Evolutionary conservation across 1,284 basidiomycete species (phyloP).

Genomic region (Marasmius tenuissimus): DNA sequence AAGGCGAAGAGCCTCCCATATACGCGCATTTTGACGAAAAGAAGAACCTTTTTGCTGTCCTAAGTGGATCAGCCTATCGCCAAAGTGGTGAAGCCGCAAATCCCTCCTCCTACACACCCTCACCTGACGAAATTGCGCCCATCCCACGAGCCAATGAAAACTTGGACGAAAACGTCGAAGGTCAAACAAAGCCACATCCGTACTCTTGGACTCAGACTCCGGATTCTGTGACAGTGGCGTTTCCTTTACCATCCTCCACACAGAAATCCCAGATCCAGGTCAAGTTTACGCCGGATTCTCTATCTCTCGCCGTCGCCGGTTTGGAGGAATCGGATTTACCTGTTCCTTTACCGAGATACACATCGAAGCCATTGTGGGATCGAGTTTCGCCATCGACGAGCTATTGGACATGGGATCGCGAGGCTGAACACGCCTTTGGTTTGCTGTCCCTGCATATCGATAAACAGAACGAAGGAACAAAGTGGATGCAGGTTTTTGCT

Average conservation of each 20-base stretch:
- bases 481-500: conserved; percentile 85
- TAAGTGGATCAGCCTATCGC: conserved; percentile 58
- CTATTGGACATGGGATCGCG: conserved; percentile 87
- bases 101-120: conserved; percentile 48
- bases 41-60: conserved; percentile 49
- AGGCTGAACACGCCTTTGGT: conserved; percentile 64
- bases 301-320: conserved; percentile 64
- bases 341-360: conserved; percentile 58
- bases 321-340: conserved; percentile 27
- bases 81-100: conserved; percentile 29
- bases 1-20: conserved; percentile 72
- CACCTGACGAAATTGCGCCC: conserved; percentile 62
- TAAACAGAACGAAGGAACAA: conserved; percentile 76
- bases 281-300: conserved; percentile 59
- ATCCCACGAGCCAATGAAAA: conserved; percentile 63
- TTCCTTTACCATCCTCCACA: conserved; percentile 76
- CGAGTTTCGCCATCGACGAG: conserved; percentile 68
- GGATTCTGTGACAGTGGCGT: conserved; percentile 80
- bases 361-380: conserved; percentile 73
- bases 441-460: conserved; percentile 82
- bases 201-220: conserved; percentile 92
- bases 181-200: conserved; percentile 54
- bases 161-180: conserved; percentile 33
- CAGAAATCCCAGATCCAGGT: conserved; percentile 66
- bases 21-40: conserved; percentile 51